phyloP scores from a whole-genome alignment of 2,329 filamentous ascomycete species.

The Amauroascus verrucosus region DNA sequence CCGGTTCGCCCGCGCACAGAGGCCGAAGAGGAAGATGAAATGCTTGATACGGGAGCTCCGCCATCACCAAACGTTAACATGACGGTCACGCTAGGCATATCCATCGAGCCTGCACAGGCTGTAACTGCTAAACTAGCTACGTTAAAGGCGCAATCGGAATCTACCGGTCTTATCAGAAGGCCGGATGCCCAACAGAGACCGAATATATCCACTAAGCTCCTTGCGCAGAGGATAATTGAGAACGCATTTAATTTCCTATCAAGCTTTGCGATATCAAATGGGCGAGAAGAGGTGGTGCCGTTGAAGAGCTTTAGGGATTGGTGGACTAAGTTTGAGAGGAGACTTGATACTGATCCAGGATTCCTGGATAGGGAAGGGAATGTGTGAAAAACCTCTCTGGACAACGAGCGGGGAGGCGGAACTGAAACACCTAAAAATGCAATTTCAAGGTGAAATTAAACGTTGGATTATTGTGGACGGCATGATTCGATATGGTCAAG shows the following conservation, averaged over 20 bases:
- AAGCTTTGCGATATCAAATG: constrained; percentile 61
- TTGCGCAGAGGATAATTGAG: constrained; percentile 89
- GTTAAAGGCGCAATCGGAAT: constrained; percentile 34
- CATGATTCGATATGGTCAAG: background rate
- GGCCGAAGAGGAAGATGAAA: constrained; percentile 32
- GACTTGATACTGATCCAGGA: constrained; percentile 71
- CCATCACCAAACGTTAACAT: constrained; percentile 25
- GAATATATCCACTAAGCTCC: constrained; percentile 56
- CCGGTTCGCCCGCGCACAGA: constrained; percentile 20
- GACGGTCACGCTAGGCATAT: constrained; percentile 68
- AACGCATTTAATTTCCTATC: constrained; percentile 96
- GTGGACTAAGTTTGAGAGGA: constrained; percentile 93
- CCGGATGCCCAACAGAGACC: constrained; percentile 23
- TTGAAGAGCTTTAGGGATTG: constrained; percentile 91
- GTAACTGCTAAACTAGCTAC: constrained; percentile 60
- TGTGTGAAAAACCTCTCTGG: background rate
- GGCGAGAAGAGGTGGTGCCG: constrained; percentile 71
- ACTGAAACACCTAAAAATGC: too few relatives aligned
- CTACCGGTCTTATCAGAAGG: constrained; percentile 25
- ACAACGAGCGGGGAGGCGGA: background rate
- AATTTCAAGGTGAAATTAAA: too few relatives aligned
- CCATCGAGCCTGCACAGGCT: constrained; percentile 63
- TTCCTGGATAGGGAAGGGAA: constrained; percentile 68
- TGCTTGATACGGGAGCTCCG: constrained; percentile 39
- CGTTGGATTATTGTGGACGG: too few relatives aligned